Base-by-base conservation (phyloP, 495 filamentous ascomycete species). In the Rhypophila decipiens region DNA sequence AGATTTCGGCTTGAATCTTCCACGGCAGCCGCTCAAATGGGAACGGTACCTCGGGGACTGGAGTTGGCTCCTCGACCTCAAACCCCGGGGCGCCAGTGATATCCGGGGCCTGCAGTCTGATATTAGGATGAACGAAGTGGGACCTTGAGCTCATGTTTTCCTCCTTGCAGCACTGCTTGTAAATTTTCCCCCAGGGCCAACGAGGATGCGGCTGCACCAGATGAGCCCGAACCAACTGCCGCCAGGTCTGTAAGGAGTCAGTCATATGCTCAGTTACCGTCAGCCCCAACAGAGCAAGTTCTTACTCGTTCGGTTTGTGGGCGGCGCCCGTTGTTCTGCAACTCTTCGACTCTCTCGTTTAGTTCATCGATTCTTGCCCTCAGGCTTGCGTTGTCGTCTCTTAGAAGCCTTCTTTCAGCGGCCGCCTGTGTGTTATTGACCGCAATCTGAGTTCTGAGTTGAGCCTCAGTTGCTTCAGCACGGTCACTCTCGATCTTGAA, bases 101-200 rank as follows among this genome's bases (percentile, higher is more conserved):
- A 4, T 12, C 12, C 41, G 47, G 4, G 7, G 8, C 5, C 47
- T 39, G 2, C 7, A 64, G 36, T 12, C 35, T 37, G 8, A 69
- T 47, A 21, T 59, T 47, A 0, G 66, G 66, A 23, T 68, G 66
- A 0, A 59, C 44, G 23, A 44, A 39, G 1, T 8, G n/a, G n/a
- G 53, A 3, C 0, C 2, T 38, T 15, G 38, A 31, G 5, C 57
- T 61, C 66, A 69, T 69, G 20, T 69, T 68, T 18, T 68, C 63
- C 38, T 68, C 63, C 34, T 55, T 58, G 35, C 59, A 65, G 24
- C 50, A 46, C 5, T 34, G 22, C 20, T 41, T 46, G 39, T 60
- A 55, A 3, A 63, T 33, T 0, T 29, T 1, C 1, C 27, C 5
- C 35, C 55, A 65, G 0, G 1, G 0, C 0, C 31, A n/a, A n/a